These are phyloP conservation scores for Letharia columbiana DNA, from an alignment of 495 filamentous ascomycete species.

Conservation along the genomic window DNA sequence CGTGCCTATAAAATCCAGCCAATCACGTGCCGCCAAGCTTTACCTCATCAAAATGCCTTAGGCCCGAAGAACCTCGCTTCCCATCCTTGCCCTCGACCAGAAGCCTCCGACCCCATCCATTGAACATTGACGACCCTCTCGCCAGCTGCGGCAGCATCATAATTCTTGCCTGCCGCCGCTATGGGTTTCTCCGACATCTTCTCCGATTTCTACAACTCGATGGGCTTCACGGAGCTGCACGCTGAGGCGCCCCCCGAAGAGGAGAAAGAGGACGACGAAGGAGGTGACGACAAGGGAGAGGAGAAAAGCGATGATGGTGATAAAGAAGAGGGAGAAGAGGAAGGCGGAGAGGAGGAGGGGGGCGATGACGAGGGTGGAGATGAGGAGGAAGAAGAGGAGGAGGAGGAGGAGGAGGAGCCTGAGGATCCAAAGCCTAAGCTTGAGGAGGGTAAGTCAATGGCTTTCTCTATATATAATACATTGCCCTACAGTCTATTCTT, in stretches of 20 bases:
- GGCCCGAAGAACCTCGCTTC: slow-evolving; percentile 6
- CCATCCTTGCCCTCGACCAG: neutral
- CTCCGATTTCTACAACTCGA: slow-evolving; percentile 50
- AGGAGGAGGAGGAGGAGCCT: slow-evolving; percentile 85
- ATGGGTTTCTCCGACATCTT: slow-evolving; percentile 61
- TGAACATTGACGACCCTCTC: neutral
- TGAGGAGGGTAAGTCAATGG: slow-evolving; percentile 68
- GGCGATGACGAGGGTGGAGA: slow-evolving; percentile 41
- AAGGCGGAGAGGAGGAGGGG: slow-evolving; percentile 39
- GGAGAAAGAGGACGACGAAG: slow-evolving; percentile 42
- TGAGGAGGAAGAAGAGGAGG: slow-evolving; percentile 64
- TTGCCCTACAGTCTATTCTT: neutral
- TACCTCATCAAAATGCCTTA: neutral
- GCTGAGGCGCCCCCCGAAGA: slow-evolving; percentile 50
- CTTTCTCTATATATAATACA: neutral
- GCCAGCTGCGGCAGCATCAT: slow-evolving; percentile 5
- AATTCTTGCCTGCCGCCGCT: slow-evolving; percentile 32
- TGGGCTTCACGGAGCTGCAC: slow-evolving; percentile 49
- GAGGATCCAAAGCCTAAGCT: slow-evolving; percentile 81
- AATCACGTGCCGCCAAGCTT: slow-evolving; percentile 15
- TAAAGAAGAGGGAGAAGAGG: slow-evolving; percentile 37
- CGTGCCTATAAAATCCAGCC: neutral
- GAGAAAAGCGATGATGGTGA: slow-evolving; percentile 36
- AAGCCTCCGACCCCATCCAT: neutral
- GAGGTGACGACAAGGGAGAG: slow-evolving; percentile 38